Base-by-base conservation (phyloP, 257 asterid genomes). In the Leptodermis oblonga region DNA sequence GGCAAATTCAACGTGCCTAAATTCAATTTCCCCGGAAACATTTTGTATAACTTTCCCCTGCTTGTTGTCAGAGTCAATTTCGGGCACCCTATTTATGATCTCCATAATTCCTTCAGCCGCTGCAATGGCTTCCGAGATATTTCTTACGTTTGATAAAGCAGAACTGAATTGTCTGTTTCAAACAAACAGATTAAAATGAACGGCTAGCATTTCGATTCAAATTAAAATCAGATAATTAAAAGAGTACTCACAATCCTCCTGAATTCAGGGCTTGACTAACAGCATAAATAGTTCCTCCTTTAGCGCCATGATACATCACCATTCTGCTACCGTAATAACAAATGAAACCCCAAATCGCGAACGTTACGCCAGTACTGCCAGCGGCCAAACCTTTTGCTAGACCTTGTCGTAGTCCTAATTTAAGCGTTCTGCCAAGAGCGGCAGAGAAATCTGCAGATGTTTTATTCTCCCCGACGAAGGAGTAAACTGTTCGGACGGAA, bases 181-280 rank as follows among this genome's bases (percentile, higher is more conserved):
- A 52, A 22, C 25, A 25, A 49, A n/a, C n/a, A n/a, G n/a, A n/a
- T n/a, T n/a, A n/a, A n/a, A n/a, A n/a, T n/a, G n/a, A n/a, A n/a
- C n/a, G n/a, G n/a, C n/a, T n/a, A n/a, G n/a, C n/a, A n/a, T n/a
- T n/a, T n/a, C n/a, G n/a, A n/a, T n/a, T n/a, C n/a, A n/a, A n/a
- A n/a, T n/a, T n/a, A n/a, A n/a, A n/a, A n/a, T n/a, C n/a, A n/a
- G n/a, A n/a, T n/a, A n/a, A n/a, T 56, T 22, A n/a, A n/a, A n/a
- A n/a, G n/a, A n/a, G n/a, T n/a, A 12, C 49, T 87, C 85, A 92
- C 98, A 92, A 41, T 85, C 97, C 98, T 25, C 98, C 98, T 6
- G 85, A 76, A 25, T 84, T 84, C 56, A 88, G 76, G 13, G 91
- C 83, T 10, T 87, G 90, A 33, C 98, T 96, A 67, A 87, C 98